Conservation (phyloP, 164 flowering plant genomes). For the Sedum album region DNA sequence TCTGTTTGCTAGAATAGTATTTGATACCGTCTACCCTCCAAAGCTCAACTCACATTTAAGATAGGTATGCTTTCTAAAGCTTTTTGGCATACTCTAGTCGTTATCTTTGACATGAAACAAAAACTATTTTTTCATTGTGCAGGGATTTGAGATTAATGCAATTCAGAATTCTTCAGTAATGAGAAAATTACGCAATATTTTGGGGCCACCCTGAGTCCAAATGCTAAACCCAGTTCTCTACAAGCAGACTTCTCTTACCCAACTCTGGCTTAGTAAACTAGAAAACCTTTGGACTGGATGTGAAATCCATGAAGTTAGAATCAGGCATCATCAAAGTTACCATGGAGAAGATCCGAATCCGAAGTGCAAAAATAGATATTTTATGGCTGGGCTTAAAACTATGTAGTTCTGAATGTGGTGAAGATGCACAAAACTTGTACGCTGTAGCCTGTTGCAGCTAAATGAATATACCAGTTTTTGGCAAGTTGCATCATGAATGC, state of each 20-base stretch:
- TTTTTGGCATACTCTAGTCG: background rate
- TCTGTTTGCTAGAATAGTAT: constrained; percentile 72
- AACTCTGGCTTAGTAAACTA: background rate
- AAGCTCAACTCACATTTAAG: background rate
- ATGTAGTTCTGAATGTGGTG: background rate
- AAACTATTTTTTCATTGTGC: background rate
- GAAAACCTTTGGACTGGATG: background rate
- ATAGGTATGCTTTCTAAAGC: background rate
- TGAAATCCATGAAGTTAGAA: background rate
- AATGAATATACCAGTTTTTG: too few relatives aligned
- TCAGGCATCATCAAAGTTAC: background rate
- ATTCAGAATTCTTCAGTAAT: background rate
- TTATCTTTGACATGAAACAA: background rate
- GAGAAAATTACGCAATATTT: background rate
- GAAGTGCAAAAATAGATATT: too few relatives aligned
- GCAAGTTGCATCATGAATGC: too few relatives aligned
- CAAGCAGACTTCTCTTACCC: background rate
- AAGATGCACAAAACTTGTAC: background rate
- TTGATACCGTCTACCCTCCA: constrained; percentile 70
- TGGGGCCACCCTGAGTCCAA: background rate
- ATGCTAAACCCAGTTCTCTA: background rate
- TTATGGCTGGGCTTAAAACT: too few relatives aligned
- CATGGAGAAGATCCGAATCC: background rate
- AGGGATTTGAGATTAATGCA: background rate
- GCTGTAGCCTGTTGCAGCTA: too few relatives aligned